Conservation (phyloP, 2,329 filamentous ascomycete species). For the Sporothrix sp. region DNA sequence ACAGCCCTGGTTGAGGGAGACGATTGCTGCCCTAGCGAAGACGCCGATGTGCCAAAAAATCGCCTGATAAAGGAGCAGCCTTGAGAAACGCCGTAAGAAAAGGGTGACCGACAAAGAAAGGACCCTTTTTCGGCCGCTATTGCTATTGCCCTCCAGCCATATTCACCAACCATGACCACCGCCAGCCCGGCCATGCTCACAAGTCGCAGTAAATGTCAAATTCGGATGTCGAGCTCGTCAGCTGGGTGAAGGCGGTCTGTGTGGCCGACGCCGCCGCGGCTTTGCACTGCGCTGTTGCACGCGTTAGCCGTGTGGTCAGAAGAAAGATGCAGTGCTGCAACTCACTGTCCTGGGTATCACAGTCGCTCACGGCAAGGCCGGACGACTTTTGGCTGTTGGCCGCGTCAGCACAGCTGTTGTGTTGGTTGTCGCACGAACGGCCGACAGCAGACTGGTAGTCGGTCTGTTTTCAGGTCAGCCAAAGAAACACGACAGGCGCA, state of each 20-base stretch:
- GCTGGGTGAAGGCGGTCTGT: constrained; percentile 23
- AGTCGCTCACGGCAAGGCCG: constrained; percentile 32
- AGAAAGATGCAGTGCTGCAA: constrained; percentile 2
- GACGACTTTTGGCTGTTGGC: constrained; percentile 29
- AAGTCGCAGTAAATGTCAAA: constrained; percentile 40
- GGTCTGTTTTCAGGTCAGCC: constrained; percentile 22
- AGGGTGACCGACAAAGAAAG: no score
- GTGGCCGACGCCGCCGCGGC: constrained; percentile 23
- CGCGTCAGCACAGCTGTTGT: constrained; percentile 35
- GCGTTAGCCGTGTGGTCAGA: not conserved
- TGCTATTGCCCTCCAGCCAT: not conserved
- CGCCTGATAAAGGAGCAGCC: no score
- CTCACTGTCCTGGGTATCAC: constrained; percentile 37
- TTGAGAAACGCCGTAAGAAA: no score
- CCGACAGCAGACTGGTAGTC: constrained; percentile 34
- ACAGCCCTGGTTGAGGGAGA: no score
- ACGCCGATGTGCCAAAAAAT: no score
- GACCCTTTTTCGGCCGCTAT: no score
- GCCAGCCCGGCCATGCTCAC: constrained; percentile 17
- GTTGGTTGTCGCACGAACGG: constrained; percentile 39
- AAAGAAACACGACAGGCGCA: not conserved
- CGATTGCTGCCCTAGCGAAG: no score
- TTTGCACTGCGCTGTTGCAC: constrained; percentile 31
- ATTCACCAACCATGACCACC: no score
- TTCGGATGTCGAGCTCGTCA: constrained; percentile 32